Base-by-base conservation (phyloP, 1,284 basidiomycete genomes). In the Fomes fomentarius region DNA sequence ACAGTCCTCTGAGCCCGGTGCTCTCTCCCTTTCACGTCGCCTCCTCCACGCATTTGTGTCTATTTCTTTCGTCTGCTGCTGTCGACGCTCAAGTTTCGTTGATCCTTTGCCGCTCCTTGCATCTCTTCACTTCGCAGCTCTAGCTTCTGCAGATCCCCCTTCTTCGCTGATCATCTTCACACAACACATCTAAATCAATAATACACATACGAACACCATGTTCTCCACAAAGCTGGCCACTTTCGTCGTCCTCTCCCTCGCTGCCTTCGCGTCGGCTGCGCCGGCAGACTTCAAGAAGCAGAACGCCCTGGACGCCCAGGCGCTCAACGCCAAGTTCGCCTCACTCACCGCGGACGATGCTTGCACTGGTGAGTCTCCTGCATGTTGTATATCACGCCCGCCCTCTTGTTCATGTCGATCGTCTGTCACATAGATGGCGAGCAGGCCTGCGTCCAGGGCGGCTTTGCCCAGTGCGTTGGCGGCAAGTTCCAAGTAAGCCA, bases 251-350 rank as follows among this genome's bases (percentile, higher is more conserved):
- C 47, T 61, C 47, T 47, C 57, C 52, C 47, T 61, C 41, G 49
- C 57, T 25, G 51, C 50, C 9, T 21, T 58, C 40, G 39, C 60
- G 21, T 43, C 53, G 6, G 61, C 67, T 4, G 58, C 65, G 10
- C 56, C 62, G 4, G 49, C 64, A 8, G 63, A 61, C 47, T 72
- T 77, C 61, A 65, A 65, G 53, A 65, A 73, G 39, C 69, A 75
- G 53, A 82, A 82, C 62, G 80, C 74, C 25, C 64, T 76, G 34
- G 76, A 75, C 48, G 79, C 80, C 4, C 78, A 82, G 65, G 66
- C 73, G 24, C 73, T 77, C 22, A 83, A 83, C 63, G 70, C 72
- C 14, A 64, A 78, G 52, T 82, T 82, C 58, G 68, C 74, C 4
- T 64, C 67, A n/a, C 66, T 82, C 38, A 73, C 69, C 11, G 66